These are phyloP conservation scores for barley (Hordeum vulgare) DNA, from an alignment of 176 grass and related monocot species.

Conservation along the genomic window MorexV3_pseudomolecules_assembly NC_058524.1:547106576-547107075, in stretches of 20 bases:
- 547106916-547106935: constrained; percentile 55
- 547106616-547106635: background rate
- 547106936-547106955: constrained; percentile 72
- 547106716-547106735: background rate
- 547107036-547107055: constrained; percentile 82
- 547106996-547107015: constrained; percentile 80
- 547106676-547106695: background rate
- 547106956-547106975: constrained; percentile 95
- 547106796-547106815: background rate
- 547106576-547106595: background rate
- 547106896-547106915: constrained; percentile 37
- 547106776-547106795: background rate
- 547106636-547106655: background rate
- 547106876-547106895: constrained; percentile 42
- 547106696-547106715: background rate
- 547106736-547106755: background rate
- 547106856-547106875: constrained; percentile 53
- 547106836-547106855: constrained; percentile 14
- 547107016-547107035: constrained; percentile 88
- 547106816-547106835: background rate
- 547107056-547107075: constrained; percentile 85
- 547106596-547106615: background rate
- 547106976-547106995: constrained; percentile 91
- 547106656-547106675: constrained; percentile 5
- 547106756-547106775: background rate